Evolutionary conservation across 2,329 filamentous ascomycete species (phyloP).

Genomic region (Stachybotrys elegans): DNA sequence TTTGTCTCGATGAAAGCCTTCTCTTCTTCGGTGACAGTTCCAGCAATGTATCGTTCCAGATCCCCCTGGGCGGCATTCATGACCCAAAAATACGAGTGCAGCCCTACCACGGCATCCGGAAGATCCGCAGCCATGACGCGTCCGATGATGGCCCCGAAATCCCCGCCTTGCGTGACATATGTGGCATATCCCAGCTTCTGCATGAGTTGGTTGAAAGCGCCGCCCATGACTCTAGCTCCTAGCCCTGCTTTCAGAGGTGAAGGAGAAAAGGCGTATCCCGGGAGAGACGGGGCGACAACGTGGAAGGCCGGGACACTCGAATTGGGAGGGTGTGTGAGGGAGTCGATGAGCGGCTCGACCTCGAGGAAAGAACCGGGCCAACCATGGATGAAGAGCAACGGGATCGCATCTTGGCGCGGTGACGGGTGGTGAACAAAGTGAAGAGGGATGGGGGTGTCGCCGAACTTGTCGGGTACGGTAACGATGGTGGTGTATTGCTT

Average conservation of each 20-base stretch:
- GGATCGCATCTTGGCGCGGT: constrained; percentile 23
- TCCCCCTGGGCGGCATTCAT: neutral
- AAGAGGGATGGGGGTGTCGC: constrained; percentile 4
- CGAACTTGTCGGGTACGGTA: constrained; percentile 2
- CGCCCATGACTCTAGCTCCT: constrained; percentile 19
- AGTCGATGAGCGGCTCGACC: constrained; percentile 26
- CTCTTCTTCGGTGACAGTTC: constrained; percentile 23
- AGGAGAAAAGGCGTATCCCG: constrained; percentile 39
- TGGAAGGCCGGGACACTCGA: constrained; percentile 33
- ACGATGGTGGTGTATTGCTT: constrained; percentile 10
- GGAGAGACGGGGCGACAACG: constrained; percentile 38
- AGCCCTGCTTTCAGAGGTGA: constrained; percentile 19
- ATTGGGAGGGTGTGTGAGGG: constrained; percentile 20
- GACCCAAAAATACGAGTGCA: neutral
- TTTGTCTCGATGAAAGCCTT: constrained; percentile 40
- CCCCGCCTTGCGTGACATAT: constrained; percentile 27
- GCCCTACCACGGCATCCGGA: neutral
- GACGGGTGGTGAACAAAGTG: constrained; percentile 12
- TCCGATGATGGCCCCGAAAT: constrained; percentile 18
- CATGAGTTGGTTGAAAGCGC: constrained; percentile 33
- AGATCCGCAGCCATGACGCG: constrained; percentile 5
- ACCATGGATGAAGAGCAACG: constrained; percentile 36
- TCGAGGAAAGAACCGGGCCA: constrained; percentile 39
- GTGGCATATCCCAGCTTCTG: constrained; percentile 28
- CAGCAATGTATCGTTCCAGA: neutral